Base-by-base conservation (phyloP, 192 early-diverging fungal species). In the Entomortierella chlamydospora region DNA sequence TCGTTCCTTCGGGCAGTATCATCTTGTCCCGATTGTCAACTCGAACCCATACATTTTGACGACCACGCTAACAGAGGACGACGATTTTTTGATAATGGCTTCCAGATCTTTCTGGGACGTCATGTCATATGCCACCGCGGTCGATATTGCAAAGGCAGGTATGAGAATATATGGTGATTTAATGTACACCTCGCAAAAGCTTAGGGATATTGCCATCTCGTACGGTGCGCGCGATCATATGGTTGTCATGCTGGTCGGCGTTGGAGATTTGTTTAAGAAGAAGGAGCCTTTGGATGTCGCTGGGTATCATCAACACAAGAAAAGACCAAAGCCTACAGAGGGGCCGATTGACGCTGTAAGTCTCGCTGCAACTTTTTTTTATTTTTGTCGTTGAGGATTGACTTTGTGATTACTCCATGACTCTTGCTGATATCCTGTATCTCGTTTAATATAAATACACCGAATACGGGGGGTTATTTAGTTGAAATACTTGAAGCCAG, bases 231-330 rank as follows among this genome's bases (percentile, higher is more conserved):
- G 88, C 37, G 89, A 92, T 45, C 91, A 89, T 62, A 85, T 95
- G 26, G 91, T 95, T 87, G 94, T 97, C 25, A 96, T 97, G 95
- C 85, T 96, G 6, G 89, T 97, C 66, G 94, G 93, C 0, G 90
- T 97, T 34, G 88, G 90, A 0, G 94, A 95, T 62, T 81, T 97
- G 64, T 94, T 94, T 73, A 83, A 89, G 76, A 79, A 69, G 58
- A 39, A 76, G 55, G 59, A 66, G 72, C 47, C 64, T 63, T 31
- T 57, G 51, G 42, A 77, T 58, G 9, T 37, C 42, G 51, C 81
- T 41, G 42, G 54, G 54, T 56, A 67, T 84, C 57, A 64, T 45
- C 61, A 83, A 69, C 58, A 81, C 43, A 72, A 70, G 26, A 89
- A 85, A 61, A 61, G 86, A 39, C 68, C 77, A 30, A 77, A 84